Percentiles rank a stretch among this genome's conserved stretches.
phyloP scores from a whole-genome alignment of 2,329 filamentous ascomycete genomes.

The Exserohilum rostratum region DNA sequence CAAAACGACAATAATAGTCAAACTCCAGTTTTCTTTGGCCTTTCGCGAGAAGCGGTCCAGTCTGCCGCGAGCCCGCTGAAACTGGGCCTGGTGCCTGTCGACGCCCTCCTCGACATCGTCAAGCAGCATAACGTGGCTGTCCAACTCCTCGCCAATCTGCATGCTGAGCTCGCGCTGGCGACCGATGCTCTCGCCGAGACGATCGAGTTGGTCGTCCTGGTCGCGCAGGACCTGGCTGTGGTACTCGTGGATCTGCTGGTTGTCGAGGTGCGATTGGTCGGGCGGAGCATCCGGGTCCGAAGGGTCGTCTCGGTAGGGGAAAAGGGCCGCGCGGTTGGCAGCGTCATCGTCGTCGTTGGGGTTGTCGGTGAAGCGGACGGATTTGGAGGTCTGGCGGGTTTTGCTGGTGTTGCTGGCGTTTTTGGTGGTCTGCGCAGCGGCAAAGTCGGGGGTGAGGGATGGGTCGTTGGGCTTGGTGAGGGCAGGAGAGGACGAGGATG shows the following conservation, averaged over 20 bases:
- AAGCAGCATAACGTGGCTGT: conserved; percentile 84
- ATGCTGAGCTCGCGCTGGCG: conserved; percentile 91
- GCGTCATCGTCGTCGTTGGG: conserved; percentile 45
- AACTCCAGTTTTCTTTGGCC: conserved; percentile 85
- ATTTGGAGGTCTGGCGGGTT: conserved; percentile 61
- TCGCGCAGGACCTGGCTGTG: conserved; percentile 81
- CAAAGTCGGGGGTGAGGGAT: conserved; percentile 46
- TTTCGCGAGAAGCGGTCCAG: conserved; percentile 74
- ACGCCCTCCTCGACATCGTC: conserved; percentile 86
- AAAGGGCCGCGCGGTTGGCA: conserved; percentile 61
- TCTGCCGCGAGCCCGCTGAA: conserved; percentile 75
- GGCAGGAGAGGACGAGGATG: conserved; percentile 50
- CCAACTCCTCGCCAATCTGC: conserved; percentile 94
- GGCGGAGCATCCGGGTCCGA: conserved; percentile 47
- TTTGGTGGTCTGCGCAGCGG: conserved; percentile 36
- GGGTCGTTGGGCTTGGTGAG: conserved; percentile 54
- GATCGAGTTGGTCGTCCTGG: conserved; percentile 92
- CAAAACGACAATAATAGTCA: conserved; percentile 78
- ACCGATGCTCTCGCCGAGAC: conserved; percentile 81
- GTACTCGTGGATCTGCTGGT: conserved; percentile 85
- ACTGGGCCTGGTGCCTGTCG: conserved; percentile 76
- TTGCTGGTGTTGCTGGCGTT: conserved; percentile 30
- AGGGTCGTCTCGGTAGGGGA: conserved; percentile 76
- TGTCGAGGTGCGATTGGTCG: conserved; percentile 68
- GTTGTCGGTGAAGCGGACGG: conserved; percentile 82